Evolutionary conservation across 768 basidiomycete species (phyloP).

Genomic region (Leucosporidium creatinivorum): DNA sequence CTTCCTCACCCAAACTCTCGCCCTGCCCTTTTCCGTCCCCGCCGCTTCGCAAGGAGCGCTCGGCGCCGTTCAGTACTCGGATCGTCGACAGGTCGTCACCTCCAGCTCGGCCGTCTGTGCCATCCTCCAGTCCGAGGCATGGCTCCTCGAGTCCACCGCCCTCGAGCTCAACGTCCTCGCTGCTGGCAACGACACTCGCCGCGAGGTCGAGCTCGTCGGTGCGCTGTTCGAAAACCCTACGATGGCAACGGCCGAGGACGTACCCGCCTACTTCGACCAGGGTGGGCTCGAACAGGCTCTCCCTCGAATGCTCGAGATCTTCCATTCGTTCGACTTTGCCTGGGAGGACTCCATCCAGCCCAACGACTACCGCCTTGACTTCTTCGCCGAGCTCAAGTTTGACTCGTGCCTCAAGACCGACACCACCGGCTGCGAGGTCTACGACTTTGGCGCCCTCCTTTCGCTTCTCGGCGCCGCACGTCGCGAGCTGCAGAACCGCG

Average conservation of each 20-base stretch:
- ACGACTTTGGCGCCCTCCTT: constrained; percentile 67
- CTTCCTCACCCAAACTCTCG: constrained; percentile 74
- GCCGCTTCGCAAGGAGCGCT: constrained; percentile 47
- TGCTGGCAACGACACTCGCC: constrained; percentile 65
- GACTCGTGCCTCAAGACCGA: constrained; percentile 63
- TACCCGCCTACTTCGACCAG: constrained; percentile 51
- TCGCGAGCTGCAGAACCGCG: constrained; percentile 59
- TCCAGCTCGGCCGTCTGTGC: constrained; percentile 55
- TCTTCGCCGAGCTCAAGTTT: constrained; percentile 58
- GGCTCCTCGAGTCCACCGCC: constrained; percentile 74
- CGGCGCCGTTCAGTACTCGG: constrained; percentile 58
- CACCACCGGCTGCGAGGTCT: constrained; percentile 67
- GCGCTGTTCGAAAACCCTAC: constrained; percentile 61
- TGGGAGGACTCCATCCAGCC: constrained; percentile 72
- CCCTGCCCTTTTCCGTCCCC: constrained; percentile 59
- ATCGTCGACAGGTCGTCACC: constrained; percentile 62
- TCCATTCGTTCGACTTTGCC: constrained; percentile 77
- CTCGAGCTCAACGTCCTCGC: constrained; percentile 82
- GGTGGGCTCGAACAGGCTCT: constrained; percentile 55
- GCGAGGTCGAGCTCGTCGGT: constrained; percentile 63
- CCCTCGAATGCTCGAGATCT: constrained; percentile 74
- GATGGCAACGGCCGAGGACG: constrained; percentile 45
- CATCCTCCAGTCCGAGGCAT: constrained; percentile 74
- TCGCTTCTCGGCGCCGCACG: constrained; percentile 58
- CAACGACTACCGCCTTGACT: constrained; percentile 53